Conservation (phyloP, 1,284 basidiomycete genomes). For the Cystobasidium pallidum region DNA sequence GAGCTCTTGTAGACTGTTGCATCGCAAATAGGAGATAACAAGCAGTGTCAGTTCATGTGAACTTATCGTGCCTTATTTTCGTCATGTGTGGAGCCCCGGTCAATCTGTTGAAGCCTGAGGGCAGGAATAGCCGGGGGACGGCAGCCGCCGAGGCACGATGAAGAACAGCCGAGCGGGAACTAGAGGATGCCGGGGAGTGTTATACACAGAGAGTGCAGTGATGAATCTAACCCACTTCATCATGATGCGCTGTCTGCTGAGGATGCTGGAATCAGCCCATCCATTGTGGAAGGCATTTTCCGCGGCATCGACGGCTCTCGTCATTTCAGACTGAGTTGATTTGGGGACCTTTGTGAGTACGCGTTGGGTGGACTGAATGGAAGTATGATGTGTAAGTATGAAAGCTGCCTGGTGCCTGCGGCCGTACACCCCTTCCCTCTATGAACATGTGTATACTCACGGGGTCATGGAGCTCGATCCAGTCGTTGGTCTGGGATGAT, state of each 20-base stretch:
- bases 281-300: constrained; percentile 78
- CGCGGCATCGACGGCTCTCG: constrained; percentile 81
- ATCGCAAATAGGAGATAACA: neutral
- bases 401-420: too few relatives aligned
- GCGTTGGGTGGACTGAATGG: constrained; percentile 58
- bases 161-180: neutral
- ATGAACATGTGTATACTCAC: too few relatives aligned
- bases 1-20: constrained; percentile 56
- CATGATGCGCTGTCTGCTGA: constrained; percentile 85
- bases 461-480: constrained; percentile 52
- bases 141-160: neutral
- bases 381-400: neutral
- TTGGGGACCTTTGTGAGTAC: constrained; percentile 86
- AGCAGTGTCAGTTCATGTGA: neutral
- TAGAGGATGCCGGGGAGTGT: neutral
- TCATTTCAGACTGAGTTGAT: constrained; percentile 80
- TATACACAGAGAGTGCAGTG: neutral
- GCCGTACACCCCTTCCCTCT: too few relatives aligned
- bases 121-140: neutral
- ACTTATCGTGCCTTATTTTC: neutral
- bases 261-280: constrained; percentile 83
- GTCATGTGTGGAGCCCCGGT: neutral
- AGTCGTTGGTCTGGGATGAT: constrained; percentile 41
- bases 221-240: constrained; percentile 69
- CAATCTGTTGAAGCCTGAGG: neutral